Base-by-base conservation (phyloP, 805 yeast species). In the Sugiyamaella mastotermitis region DNA sequence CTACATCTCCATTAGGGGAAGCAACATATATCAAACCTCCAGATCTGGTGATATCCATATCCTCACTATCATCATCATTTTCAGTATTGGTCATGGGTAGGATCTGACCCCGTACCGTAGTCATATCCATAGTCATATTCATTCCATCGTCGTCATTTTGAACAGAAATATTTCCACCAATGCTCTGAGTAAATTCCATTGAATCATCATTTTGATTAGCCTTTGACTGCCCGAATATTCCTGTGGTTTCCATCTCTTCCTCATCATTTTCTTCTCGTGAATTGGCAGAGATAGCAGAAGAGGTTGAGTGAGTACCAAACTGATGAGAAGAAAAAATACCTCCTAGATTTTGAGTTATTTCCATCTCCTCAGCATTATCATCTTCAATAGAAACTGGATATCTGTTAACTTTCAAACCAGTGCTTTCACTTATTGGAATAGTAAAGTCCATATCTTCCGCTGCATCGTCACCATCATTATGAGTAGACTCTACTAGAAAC, bases 161-260 rank as follows among this genome's bases (percentile, higher is more conserved):
- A 31, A 15, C 23, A 3, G 22, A 10, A 5, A 23, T 23, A 23
- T 10, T 23, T 23, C 31, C 28, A 3, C 31, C 31, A 3, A 33
- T 31, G 5, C 20, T 37, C 16, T 27, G 32, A 9, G 38, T 35
- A 13, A 35, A 25, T 4, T 35, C 38, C 38, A 23, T 23, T 23
- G 11, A 10, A 10, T n/a, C 26, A 23, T 23, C 10, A 23, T 23
- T n/a, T n/a, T 23, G n/a, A 10, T 23, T 23, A 23, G 26, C 26
- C 11, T n/a, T 23, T 23, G 26, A 10, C 11, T 23, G 11, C 11
- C 26, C 10, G 10, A 23, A 10, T 10, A 23, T 23, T 23, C n/a
- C 11, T 23, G 11, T 10, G 10, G 26, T 23, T 23, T n/a, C 26
- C 10, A n/a, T 23, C n/a, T 23, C n/a, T n/a, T n/a, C n/a, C n/a